Evolutionary conservation across 495 filamentous ascomycete genomes (phyloP).

Genomic region (Aspergillus kassunensis): DNA sequence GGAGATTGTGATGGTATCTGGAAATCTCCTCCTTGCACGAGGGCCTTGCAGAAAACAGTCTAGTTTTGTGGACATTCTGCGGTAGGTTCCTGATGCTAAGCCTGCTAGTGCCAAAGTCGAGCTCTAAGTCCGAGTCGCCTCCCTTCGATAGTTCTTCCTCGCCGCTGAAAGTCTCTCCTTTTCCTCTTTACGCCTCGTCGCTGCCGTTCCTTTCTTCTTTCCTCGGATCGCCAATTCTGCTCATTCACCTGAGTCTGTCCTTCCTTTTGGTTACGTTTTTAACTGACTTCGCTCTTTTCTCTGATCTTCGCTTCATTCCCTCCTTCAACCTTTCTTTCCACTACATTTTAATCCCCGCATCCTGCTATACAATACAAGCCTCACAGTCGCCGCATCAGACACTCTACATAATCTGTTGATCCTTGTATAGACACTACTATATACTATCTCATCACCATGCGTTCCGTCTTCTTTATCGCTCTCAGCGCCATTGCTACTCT

Average conservation of each 20-base stretch:
- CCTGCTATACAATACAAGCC: slow-evolving; percentile 11
- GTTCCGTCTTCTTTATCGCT: slow-evolving; percentile 33
- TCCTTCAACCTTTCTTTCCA: slow-evolving; percentile 3
- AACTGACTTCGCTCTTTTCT: slow-evolving; percentile 4
- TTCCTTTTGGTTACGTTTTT: slow-evolving; percentile 15
- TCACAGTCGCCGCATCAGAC: slow-evolving; percentile 5
- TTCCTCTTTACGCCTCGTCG: slow-evolving; percentile 7
- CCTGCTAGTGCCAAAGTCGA: no score
- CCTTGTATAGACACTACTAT: slow-evolving; percentile 5
- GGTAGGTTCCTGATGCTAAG: slow-evolving; percentile 4
- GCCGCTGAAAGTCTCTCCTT: slow-evolving; percentile 6
- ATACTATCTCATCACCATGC: slow-evolving; percentile 35
- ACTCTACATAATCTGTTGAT: slow-evolving; percentile 8
- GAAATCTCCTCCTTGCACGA: background rate
- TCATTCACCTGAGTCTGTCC: slow-evolving; percentile 6
- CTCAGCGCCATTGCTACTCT: slow-evolving; percentile 39
- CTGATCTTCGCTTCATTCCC: slow-evolving; percentile 6
- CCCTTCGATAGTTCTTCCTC: background rate
- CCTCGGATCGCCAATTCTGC: slow-evolving; percentile 1
- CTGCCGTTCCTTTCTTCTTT: slow-evolving; percentile 6
- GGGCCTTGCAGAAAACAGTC: slow-evolving; percentile 1
- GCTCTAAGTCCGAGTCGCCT: background rate
- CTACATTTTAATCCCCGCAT: slow-evolving; percentile 7
- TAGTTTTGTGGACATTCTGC: background rate
- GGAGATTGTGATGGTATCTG: background rate